phyloP scores from a whole-genome alignment of 2,329 filamentous ascomycete genomes.

The Colletotrichum plurivorum region DNA sequence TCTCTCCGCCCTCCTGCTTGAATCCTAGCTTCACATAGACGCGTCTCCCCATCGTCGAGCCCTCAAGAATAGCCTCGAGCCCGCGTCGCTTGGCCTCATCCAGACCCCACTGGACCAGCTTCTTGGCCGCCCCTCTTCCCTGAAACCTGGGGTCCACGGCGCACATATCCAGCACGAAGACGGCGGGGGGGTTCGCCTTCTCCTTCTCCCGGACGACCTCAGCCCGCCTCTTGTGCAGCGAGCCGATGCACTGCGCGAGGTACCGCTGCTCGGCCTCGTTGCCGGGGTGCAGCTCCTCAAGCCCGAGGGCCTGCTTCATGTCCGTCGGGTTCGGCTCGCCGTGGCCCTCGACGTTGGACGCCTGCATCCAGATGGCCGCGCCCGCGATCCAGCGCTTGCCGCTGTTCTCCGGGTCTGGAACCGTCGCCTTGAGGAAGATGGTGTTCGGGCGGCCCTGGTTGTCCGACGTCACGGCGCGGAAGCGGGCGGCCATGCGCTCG shows the following conservation, averaged over 20 bases:
- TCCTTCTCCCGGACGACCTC: conserved; percentile 59
- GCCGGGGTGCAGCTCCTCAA: conserved; percentile 57
- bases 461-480: conserved; percentile 55
- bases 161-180: conserved; percentile 66
- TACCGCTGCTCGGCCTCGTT: conserved; percentile 62
- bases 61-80: conserved; percentile 61
- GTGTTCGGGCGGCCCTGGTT: conserved; percentile 62
- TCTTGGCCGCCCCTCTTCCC: conserved; percentile 60
- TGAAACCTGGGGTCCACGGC: conserved; percentile 68
- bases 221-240: conserved; percentile 59
- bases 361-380: conserved; percentile 69
- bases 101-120: conserved; percentile 63
- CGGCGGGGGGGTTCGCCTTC: conserved; percentile 58
- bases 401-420: conserved; percentile 51
- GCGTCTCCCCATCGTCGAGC: conserved; percentile 62
- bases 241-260: conserved; percentile 57
- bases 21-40: conserved; percentile 64
- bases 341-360: conserved; percentile 62
- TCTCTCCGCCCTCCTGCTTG: conserved; percentile 54
- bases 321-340: conserved; percentile 58
- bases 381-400: conserved; percentile 58
- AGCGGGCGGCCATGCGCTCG: conserved; percentile 57
- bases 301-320: conserved; percentile 47
- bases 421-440: conserved; percentile 67
- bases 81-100: conserved; percentile 56